These are phyloP conservation scores for Chalciporus sp. DNA, from an alignment of 1,284 basidiomycete genomes.

Conservation along the genomic window DNA sequence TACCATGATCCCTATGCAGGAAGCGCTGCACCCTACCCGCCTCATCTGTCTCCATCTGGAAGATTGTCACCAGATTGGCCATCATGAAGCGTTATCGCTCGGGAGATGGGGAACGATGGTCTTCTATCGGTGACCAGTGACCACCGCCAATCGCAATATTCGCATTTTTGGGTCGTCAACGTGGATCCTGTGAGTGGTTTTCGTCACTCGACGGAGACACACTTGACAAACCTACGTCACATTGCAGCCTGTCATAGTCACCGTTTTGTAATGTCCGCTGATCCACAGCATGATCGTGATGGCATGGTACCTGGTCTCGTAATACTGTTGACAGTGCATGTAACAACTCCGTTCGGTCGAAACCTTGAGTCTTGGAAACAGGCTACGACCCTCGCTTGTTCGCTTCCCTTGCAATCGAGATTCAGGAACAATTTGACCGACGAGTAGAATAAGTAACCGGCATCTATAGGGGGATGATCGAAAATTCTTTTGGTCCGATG, in stretches of 20 bases:
- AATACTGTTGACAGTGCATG: constrained; percentile 11
- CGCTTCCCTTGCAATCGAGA: constrained; percentile 7
- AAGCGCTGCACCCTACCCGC: constrained; percentile 37
- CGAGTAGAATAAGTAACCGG: background rate
- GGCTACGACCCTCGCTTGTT: background rate
- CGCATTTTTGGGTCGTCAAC: constrained; percentile 6
- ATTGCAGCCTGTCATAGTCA: constrained; percentile 14
- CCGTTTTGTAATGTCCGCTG: constrained; percentile 29
- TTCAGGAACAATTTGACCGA: constrained; percentile 4
- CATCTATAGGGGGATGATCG: background rate
- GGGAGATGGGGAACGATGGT: constrained; percentile 38
- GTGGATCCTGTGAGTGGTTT: constrained; percentile 28
- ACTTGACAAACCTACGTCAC: constrained; percentile 20
- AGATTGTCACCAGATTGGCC: constrained; percentile 37
- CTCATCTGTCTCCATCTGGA: constrained; percentile 45
- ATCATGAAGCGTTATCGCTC: constrained; percentile 40
- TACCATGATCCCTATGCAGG: constrained; percentile 37
- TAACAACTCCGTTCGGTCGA: constrained; percentile 1
- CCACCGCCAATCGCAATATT: constrained; percentile 1
- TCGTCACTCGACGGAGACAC: constrained; percentile 11
- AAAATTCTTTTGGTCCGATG: background rate
- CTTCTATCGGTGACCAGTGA: constrained; percentile 24
- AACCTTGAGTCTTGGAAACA: constrained; percentile 2
- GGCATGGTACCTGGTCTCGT: constrained; percentile 14
- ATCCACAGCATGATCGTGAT: constrained; percentile 18